These are phyloP conservation scores for Gastrolobium villosum DNA, from an alignment of 306 rosid genomes.

Conservation along the genomic window DNA sequence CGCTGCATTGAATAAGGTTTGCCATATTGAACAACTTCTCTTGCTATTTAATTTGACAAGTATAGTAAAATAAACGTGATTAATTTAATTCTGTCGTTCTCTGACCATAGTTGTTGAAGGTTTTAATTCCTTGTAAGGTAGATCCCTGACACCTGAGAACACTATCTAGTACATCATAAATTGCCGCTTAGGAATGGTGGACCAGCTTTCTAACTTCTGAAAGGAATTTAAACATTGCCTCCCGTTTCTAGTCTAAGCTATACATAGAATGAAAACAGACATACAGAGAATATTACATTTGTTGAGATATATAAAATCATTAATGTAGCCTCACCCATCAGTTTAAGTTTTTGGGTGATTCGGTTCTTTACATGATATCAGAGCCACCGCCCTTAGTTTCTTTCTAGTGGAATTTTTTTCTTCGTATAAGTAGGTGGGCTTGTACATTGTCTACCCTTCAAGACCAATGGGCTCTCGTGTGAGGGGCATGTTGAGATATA, in stretches of 20 bases:
- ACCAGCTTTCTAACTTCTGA: background rate
- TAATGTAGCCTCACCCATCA: too few relatives aligned
- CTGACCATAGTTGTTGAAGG: constrained; percentile 57
- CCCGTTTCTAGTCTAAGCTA: background rate
- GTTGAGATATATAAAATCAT: too few relatives aligned
- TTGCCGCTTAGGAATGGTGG: constrained; percentile 32
- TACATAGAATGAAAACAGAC: constrained; percentile 13
- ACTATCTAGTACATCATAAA: constrained; percentile 39
- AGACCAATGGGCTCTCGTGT: too few relatives aligned
- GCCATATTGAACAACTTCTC: constrained; percentile 38
- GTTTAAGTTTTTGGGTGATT: too few relatives aligned
- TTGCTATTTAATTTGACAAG: background rate
- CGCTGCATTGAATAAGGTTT: constrained; percentile 96
- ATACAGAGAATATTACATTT: background rate
- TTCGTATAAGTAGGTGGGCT: too few relatives aligned
- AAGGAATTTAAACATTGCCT: constrained; percentile 15
- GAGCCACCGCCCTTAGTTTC: too few relatives aligned
- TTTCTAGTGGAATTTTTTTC: too few relatives aligned
- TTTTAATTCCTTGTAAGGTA: constrained; percentile 33
- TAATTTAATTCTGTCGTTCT: constrained; percentile 29
- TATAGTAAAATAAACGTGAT: background rate
- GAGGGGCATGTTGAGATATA: too few relatives aligned
- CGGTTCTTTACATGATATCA: too few relatives aligned
- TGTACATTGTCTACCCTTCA: too few relatives aligned
- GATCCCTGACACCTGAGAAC: constrained; percentile 3